These are phyloP conservation scores for Gossypium mustelinum DNA, from an alignment of 345 rosid species.

Conservation along the genomic window DNA sequence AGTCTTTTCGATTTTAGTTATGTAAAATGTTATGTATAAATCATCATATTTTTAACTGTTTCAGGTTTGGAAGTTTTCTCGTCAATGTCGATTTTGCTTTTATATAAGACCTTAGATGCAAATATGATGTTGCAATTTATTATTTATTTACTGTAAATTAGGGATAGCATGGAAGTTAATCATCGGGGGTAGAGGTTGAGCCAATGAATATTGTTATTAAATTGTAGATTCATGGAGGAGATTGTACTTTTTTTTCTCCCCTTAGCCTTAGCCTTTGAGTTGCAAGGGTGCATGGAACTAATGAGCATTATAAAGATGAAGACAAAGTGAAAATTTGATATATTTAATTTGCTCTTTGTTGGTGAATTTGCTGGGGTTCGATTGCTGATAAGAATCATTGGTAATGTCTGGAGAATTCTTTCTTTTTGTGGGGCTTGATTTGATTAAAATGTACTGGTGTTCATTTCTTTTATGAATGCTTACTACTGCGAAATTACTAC, in stretches of 20 bases:
- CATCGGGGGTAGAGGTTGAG: neutral
- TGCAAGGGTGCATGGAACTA: neutral
- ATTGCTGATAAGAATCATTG: neutral
- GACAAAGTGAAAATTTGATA: neutral
- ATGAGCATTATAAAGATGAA: neutral
- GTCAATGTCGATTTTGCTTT: neutral
- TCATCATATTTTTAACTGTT: neutral
- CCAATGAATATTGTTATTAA: neutral
- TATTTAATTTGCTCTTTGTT: neutral
- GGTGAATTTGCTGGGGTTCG: neutral
- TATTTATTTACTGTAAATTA: neutral
- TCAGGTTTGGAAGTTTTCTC: neutral
- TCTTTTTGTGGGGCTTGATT: neutral
- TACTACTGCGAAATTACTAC: constrained; percentile 5
- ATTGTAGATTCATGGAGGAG: neutral
- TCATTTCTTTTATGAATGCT: neutral
- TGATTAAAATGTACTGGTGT: neutral
- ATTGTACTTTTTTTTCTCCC: neutral
- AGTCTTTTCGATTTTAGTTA: neutral
- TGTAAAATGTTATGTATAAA: constrained; percentile 4
- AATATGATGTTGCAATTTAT: neutral
- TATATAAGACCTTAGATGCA: neutral
- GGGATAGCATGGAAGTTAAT: neutral
- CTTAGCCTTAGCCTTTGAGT: neutral
- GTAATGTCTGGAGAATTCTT: neutral